Evolutionary conservation across 495 filamentous ascomycete species (phyloP).

Genomic region (Daldinia grandis): DNA sequence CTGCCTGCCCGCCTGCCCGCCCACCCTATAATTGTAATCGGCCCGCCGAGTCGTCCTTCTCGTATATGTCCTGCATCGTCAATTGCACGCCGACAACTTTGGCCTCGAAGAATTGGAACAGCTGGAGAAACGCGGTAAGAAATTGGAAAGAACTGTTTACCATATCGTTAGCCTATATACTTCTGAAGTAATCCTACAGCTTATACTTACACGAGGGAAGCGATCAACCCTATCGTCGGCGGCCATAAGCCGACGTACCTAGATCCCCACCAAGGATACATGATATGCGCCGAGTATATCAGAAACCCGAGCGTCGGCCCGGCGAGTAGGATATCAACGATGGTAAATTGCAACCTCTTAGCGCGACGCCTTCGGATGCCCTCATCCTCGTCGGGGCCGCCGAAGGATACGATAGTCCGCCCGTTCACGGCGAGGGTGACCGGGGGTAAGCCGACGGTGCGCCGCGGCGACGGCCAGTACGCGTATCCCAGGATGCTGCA

Average conservation of each 20-base stretch:
- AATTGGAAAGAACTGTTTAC: constrained; percentile 36
- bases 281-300: constrained; percentile 42
- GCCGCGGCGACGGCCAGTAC: constrained; percentile 42
- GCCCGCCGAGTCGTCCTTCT: constrained; percentile 36
- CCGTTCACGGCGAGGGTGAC: constrained; percentile 36
- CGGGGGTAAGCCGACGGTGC: constrained; percentile 39
- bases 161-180: not conserved
- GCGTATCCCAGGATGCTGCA: constrained; percentile 38
- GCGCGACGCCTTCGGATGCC: constrained; percentile 31
- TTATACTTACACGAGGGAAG: constrained; percentile 38
- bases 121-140: constrained; percentile 38
- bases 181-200: not conserved
- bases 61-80: constrained; percentile 42
- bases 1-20: not conserved
- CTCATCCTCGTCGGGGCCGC: constrained; percentile 39
- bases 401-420: constrained; percentile 36
- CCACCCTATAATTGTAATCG: constrained; percentile 38
- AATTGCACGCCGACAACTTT: constrained; percentile 43
- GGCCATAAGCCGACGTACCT: constrained; percentile 43
- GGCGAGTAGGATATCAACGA: constrained; percentile 38
- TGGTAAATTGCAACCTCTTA: constrained; percentile 41
- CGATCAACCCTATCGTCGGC: constrained; percentile 43
- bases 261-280: constrained; percentile 45
- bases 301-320: constrained; percentile 37
- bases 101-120: constrained; percentile 45